phyloP scores from a whole-genome alignment of 495 filamentous ascomycete genomes.

The Pyrenopolyporus hunteri region DNA sequence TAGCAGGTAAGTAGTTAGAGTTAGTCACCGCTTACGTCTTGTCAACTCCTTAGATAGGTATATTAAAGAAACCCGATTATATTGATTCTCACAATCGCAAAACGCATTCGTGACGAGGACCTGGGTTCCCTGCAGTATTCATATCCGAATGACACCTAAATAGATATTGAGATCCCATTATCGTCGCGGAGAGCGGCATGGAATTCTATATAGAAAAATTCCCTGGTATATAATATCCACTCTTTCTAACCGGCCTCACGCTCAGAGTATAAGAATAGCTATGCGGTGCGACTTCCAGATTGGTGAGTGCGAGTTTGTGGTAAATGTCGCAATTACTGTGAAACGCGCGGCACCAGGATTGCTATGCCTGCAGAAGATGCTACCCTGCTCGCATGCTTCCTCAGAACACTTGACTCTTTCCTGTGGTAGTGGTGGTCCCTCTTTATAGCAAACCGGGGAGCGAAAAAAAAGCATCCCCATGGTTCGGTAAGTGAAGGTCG shows the following conservation, averaged over 20 bases:
- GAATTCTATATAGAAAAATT: conserved; percentile 4
- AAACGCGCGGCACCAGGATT: conserved; percentile 22
- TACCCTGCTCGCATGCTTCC: conserved; percentile 16
- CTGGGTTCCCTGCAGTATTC: background rate
- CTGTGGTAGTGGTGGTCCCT: background rate
- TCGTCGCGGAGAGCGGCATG: background rate
- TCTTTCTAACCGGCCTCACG: background rate
- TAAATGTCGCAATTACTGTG: conserved; percentile 19
- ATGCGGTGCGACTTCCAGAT: conserved; percentile 6
- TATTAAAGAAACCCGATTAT: background rate
- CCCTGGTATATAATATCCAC: conserved; percentile 4
- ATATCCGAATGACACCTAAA: background rate
- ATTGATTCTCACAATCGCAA: background rate
- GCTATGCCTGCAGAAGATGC: conserved; percentile 25
- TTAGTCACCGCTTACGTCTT: background rate
- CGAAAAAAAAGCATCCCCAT: background rate
- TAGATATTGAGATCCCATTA: background rate
- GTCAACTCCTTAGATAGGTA: background rate
- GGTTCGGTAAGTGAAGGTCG: no score
- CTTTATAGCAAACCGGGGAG: background rate
- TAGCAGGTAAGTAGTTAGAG: background rate
- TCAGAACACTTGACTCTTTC: background rate
- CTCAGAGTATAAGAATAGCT: background rate
- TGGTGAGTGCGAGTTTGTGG: background rate
- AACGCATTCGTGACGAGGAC: background rate